These are phyloP conservation scores for Angophora floribunda DNA, from an alignment of 345 rosid genomes.

Conservation along the genomic window DNA sequence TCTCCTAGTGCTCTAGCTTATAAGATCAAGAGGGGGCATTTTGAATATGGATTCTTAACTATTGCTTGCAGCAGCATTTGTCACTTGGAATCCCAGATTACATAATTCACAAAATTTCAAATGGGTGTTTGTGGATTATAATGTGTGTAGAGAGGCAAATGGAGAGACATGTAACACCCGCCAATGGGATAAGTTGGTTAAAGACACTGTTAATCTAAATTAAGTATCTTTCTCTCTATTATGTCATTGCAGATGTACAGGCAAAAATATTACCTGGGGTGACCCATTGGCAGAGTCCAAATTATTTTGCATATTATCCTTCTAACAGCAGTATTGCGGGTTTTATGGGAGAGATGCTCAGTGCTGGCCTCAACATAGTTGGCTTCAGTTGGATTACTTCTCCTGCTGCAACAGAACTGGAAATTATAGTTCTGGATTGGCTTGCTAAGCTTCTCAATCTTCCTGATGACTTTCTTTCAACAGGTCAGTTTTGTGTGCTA, in stretches of 20 bases:
- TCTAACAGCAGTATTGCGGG: conserved; percentile 89
- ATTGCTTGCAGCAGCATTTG: not conserved
- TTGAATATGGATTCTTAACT: not conserved
- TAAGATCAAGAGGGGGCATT: not conserved
- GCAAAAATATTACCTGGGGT: conserved; percentile 73
- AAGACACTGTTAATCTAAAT: not conserved
- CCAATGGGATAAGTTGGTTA: not conserved
- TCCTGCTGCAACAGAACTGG: conserved; percentile 94
- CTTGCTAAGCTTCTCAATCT: conserved; percentile 70
- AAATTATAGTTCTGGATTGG: conserved; percentile 91
- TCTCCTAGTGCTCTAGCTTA: not conserved
- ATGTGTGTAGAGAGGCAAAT: not conserved
- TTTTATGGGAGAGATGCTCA: conserved; percentile 93
- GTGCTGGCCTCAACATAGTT: conserved; percentile 81
- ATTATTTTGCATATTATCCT: conserved; percentile 79
- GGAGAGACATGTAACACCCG: not conserved
- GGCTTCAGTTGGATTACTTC: conserved; percentile 94
- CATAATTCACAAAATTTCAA: not conserved
- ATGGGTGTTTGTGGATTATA: not conserved
- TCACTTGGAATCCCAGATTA: not conserved
- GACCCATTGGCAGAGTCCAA: conserved; percentile 95
- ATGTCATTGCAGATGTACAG: conserved; percentile 39
- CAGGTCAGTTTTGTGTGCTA: conserved; percentile 26
- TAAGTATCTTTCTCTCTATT: not conserved
- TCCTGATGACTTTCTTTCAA: conserved; percentile 65